Base-by-base conservation (phyloP, 129 eudicot species). In the Smallanthus sonchifolius region DNA sequence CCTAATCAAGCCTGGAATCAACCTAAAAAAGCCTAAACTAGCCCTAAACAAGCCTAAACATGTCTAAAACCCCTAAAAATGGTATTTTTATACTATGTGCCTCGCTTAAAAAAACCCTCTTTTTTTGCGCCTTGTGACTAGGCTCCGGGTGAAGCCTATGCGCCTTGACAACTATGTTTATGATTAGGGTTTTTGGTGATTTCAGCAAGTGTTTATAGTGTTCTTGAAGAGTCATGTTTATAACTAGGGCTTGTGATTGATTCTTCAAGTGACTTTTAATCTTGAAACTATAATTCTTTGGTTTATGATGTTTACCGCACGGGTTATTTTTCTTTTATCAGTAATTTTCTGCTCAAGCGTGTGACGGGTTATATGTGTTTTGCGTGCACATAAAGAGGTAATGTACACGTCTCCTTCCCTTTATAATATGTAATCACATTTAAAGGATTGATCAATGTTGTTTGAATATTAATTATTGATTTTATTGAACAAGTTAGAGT, bases 341-440 rank as follows among this genome's bases (percentile, higher is more conserved):
- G 68, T 8, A 66, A 76, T n/a, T 28, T n/a, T 47, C 43, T 36
- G 44, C 51, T 54, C 39, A 15, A 55, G 75, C 60, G 35, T 8
- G 64, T 17, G 51, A 69, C 11, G 20, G 5, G 19, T 44, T 45
- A 59, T 77, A 62, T 48, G 14, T 69, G 70, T 69, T 59, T 56
- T 16, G 65, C 71, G 59, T 60, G 52, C 54, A 69, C 70, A 69
- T 45, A 42, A 56, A 77, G 45, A 67, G 75, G 68, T 68, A 68
- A 64, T 39, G 16, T 68, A 67, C 64, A 42, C 10, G 44, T 48
- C 34, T 44, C 30, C 40, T 76, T 28, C 45, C 19, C 34, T 52
- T 66, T 20, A 9, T 69, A 36, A 45, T 20, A 32, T 56, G n/a
- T 67, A 32, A 38, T 38, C 52, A 43, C 52, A 1, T 37, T 51